phyloP scores from a whole-genome alignment of 805 yeast genomes.

The Ogataea henricii region DNA sequence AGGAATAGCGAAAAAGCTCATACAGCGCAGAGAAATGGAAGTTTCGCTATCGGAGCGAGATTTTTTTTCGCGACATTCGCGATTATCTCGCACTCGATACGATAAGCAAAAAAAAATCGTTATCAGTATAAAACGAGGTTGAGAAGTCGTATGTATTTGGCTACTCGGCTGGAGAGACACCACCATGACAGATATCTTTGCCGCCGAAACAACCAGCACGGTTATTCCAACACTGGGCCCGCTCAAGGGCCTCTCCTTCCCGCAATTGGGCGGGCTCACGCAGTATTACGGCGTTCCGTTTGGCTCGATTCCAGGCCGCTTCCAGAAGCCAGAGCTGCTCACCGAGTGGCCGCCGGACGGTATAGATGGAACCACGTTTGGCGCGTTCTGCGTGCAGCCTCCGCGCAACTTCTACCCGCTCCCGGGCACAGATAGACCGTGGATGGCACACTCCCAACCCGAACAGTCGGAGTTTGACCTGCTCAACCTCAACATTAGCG shows the following conservation, averaged over 20 bases:
- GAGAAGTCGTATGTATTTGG: too few relatives aligned
- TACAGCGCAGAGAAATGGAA: background rate
- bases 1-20: background rate
- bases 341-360: constrained; percentile 3
- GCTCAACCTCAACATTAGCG: constrained; percentile 12
- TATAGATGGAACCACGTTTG: constrained; percentile 11
- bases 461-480: constrained; percentile 10
- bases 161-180: too few relatives aligned
- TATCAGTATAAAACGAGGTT: too few relatives aligned
- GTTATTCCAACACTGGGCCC: constrained; percentile 4
- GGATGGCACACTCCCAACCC: constrained; percentile 6
- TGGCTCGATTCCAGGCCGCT: constrained; percentile 11
- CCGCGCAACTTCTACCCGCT: constrained; percentile 8
- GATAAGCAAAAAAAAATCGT: background rate
- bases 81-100: background rate
- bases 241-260: constrained; percentile 5
- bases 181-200: background rate
- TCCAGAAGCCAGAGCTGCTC: constrained; percentile 10
- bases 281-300: constrained; percentile 10
- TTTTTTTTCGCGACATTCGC: background rate
- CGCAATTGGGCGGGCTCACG: constrained; percentile 1
- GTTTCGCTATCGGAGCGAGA: background rate
- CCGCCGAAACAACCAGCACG: background rate
- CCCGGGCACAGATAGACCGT: constrained; percentile 9
- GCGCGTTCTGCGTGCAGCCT: constrained; percentile 9